Evolutionary conservation across 371 early-diverging fungal genomes (phyloP).

Genomic region (Mortierella polycephala): DNA sequence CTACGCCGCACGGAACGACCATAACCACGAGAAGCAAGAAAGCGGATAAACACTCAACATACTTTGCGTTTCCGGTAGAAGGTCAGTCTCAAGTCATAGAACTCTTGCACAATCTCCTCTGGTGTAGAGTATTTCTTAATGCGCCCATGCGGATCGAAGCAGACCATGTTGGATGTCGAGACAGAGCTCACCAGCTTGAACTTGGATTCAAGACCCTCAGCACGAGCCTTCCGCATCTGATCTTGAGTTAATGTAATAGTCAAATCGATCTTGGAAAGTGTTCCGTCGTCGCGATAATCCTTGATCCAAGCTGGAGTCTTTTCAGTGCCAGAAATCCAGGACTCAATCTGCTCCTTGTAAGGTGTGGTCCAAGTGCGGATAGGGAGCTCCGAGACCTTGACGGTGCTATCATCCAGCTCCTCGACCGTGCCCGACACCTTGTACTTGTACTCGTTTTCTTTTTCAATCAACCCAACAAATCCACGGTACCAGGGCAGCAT

Average conservation of each 20-base stretch:
- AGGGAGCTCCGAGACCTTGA: slow-evolving; percentile 97
- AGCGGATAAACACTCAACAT: neutral
- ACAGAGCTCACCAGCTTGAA: slow-evolving; percentile 86
- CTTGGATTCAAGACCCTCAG: slow-evolving; percentile 83
- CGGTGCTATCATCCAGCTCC: slow-evolving; percentile 76
- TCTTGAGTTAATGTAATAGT: slow-evolving; percentile 78
- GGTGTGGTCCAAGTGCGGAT: slow-evolving; percentile 95
- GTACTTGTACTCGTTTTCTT: slow-evolving; percentile 70
- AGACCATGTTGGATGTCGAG: slow-evolving; percentile 94
- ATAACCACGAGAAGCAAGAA: too few relatives aligned
- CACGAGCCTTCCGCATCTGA: slow-evolving; percentile 77
- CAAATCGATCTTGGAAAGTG: slow-evolving; percentile 87
- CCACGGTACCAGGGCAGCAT: slow-evolving; percentile 99
- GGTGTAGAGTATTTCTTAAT: slow-evolving; percentile 88
- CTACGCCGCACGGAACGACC: neutral
- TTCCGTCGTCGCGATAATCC: slow-evolving; percentile 83
- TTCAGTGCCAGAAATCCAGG: slow-evolving; percentile 69
- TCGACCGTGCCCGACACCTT: slow-evolving; percentile 79
- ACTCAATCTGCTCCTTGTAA: slow-evolving; percentile 93
- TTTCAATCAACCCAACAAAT: slow-evolving; percentile 83
- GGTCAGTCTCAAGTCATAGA: slow-evolving; percentile 89
- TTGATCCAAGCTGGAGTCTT: slow-evolving; percentile 74
- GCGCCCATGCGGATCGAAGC: slow-evolving; percentile 93
- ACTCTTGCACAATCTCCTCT: slow-evolving; percentile 93
- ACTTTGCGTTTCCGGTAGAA: slow-evolving; percentile 96